Base-by-base conservation (phyloP, 176 grass and related monocot genomes). In the Chloris gayana region DNA sequence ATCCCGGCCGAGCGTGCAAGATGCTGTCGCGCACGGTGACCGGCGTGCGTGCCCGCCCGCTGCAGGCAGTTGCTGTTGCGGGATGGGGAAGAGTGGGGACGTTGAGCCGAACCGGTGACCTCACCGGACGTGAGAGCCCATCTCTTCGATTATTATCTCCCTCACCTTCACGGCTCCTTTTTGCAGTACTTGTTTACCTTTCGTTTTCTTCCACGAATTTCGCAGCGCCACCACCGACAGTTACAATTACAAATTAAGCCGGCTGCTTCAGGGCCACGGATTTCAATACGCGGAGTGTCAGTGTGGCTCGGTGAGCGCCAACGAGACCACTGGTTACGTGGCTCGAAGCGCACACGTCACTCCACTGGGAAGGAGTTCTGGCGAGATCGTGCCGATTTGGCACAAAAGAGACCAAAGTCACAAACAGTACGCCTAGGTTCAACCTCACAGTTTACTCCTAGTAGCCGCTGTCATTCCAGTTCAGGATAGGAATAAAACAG, bases 221-320 rank as follows among this genome's bases (percentile, higher is more conserved):
- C 59, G 38, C 35, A 13, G 47, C 13, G 65, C 83, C 75, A 64
- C 75, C 57, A 64, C 75, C 57, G 67, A 64, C 67, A 72, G 67
- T 64, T 64, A 30, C 53, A 85, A 60, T 12, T 5, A 1, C 26
- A 3, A n/a, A n/a, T n/a, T n/a, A n/a, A n/a, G n/a, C n/a, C n/a
- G n/a, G n/a, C n/a, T n/a, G n/a, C n/a, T n/a, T n/a, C n/a, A 21
- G 13, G 14, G 49, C 30, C 3, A 10, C 34, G 41, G 53, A 12
- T 22, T 49, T 60, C 64, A 45, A 31, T 25, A 46, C 3, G 18
- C 37, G 35, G 12, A 27, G 24, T 27, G 57, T 27, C 57, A 27
- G 24, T 60, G 57, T 14, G n/a, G 24, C 57, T 26, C 27, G 24
- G 24, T 27, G 54, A n/a, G 22, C 22, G 7, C 54, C 54, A 58